Evolutionary conservation across 2,329 filamentous ascomycete genomes (phyloP).

Genomic region (Aureobasidium subglaciale): DNA sequence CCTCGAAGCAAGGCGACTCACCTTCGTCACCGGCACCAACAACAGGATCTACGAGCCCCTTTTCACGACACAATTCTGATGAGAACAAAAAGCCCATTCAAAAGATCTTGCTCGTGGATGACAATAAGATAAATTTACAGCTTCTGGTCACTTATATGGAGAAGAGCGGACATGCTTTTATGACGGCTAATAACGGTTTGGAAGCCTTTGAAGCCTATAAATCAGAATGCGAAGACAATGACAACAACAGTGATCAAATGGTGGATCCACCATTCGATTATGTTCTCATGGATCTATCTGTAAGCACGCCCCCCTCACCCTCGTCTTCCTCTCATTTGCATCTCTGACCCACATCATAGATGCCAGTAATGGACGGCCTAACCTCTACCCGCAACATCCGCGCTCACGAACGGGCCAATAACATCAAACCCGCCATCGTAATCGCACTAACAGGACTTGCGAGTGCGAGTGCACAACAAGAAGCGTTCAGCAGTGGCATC

Average conservation of each 20-base stretch:
- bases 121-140: constrained; percentile 22
- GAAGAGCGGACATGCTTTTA: constrained; percentile 4
- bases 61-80: neutral
- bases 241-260: neutral
- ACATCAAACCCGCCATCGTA: constrained; percentile 17
- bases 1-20: neutral
- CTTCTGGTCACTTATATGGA: constrained; percentile 17
- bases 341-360: neutral
- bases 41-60: neutral
- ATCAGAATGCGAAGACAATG: neutral
- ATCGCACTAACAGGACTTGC: constrained; percentile 26
- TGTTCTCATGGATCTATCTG: constrained; percentile 38
- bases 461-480: constrained; percentile 22
- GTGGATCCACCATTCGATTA: constrained; percentile 26
- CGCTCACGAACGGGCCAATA: constrained; percentile 13
- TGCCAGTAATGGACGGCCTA: constrained; percentile 15
- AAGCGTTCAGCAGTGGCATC: constrained; percentile 23
- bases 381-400: constrained; percentile 16
- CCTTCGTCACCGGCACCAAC: neutral
- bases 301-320: neutral
- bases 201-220: constrained; percentile 37
- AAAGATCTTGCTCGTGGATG: constrained; percentile 19
- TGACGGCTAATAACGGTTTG: constrained; percentile 36
- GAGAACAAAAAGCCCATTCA: neutral
- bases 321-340: neutral